Evolutionary conservation across 208 protist species (phyloP), one percentile per base, ranked within the genome.

Genomic region (Sergeia podlipaevii): DNA sequence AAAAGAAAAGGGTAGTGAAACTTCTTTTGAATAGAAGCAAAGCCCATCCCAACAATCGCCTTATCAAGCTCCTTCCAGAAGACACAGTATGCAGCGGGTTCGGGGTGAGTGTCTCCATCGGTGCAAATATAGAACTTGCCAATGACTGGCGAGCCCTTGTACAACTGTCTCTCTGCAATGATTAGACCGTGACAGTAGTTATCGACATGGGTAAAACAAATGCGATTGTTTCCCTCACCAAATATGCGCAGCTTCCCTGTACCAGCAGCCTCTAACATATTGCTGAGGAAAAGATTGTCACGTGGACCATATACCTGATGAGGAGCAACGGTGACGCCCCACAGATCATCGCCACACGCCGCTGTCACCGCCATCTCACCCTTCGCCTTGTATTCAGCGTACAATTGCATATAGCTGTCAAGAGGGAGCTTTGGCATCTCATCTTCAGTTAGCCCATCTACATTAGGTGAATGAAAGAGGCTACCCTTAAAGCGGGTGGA

Each of bases 111-210:
- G 43, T 77, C 69, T 2, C 85, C 96, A 46, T 98, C 96, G 0
- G 96, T 98, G 29, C 95, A 85, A 65, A 97, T 96, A 70, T 98
- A 98, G 58, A 97, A 98, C 50, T 97, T 96, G 4, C 93, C 93
- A 20, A 97, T 67, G 8, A 93, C 89, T 0, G 86, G 87, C 7
- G 85, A 96, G 26, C 79, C 89, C 43, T 87, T 84, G 74, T 81
- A 96, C 7, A 97, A 69, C 45, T 91, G 77, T 32, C 74, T 67
- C 52, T 97, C 93, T 0, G 89, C 89, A 57, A 97, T 90, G 58
- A 97, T 96, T 21, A 97, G 78, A 13, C 83, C 94, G 52, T 97
- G 94, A 47, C 85, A 87, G 75, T 97, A 98, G 75, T 98, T 98
- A 70, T 97, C 93, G 0, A 97, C 93, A 62, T 97, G 92, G 0